phyloP scores from a whole-genome alignment of 495 filamentous ascomycete genomes.

The Elasticomyces elasticus region DNA sequence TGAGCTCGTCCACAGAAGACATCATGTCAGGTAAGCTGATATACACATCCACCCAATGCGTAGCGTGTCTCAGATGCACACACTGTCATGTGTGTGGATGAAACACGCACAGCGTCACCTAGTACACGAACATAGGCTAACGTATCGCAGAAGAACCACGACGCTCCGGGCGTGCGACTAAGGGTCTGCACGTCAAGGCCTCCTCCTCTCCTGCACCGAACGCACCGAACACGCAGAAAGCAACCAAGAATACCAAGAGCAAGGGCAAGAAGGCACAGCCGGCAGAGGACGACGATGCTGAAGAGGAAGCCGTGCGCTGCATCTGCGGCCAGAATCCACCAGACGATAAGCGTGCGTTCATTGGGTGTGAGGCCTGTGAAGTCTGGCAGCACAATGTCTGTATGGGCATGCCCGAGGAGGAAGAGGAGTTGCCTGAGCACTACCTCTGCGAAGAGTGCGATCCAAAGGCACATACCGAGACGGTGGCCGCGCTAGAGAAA shows the following conservation, averaged over 20 bases:
- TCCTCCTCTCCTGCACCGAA: constrained; percentile 56
- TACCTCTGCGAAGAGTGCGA: constrained; percentile 89
- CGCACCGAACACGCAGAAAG: constrained; percentile 13
- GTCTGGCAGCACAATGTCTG: constrained; percentile 97
- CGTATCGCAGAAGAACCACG: constrained; percentile 63
- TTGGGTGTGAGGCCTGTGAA: constrained; percentile 80
- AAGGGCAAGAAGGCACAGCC: constrained; percentile 35
- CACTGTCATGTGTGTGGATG: background rate
- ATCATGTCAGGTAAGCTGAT: constrained; percentile 34
- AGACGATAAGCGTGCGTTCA: constrained; percentile 72
- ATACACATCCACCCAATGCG: background rate
- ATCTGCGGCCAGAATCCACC: constrained; percentile 84
- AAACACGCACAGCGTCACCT: constrained; percentile 7
- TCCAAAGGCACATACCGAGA: constrained; percentile 67
- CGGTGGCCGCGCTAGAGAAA: constrained; percentile 59
- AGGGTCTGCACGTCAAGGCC: constrained; percentile 77
- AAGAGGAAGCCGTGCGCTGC: constrained; percentile 71
- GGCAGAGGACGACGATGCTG: constrained; percentile 39
- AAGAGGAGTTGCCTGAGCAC: constrained; percentile 60
- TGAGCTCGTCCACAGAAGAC: background rate
- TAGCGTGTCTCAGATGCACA: constrained; percentile 2
- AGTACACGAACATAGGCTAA: constrained; percentile 8
- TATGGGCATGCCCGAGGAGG: constrained; percentile 71
- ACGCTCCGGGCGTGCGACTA: constrained; percentile 88
- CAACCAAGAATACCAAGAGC: constrained; percentile 45